phyloP scores from a whole-genome alignment of 192 early-diverging fungal genomes.

The Linnemannia zychae region DNA sequence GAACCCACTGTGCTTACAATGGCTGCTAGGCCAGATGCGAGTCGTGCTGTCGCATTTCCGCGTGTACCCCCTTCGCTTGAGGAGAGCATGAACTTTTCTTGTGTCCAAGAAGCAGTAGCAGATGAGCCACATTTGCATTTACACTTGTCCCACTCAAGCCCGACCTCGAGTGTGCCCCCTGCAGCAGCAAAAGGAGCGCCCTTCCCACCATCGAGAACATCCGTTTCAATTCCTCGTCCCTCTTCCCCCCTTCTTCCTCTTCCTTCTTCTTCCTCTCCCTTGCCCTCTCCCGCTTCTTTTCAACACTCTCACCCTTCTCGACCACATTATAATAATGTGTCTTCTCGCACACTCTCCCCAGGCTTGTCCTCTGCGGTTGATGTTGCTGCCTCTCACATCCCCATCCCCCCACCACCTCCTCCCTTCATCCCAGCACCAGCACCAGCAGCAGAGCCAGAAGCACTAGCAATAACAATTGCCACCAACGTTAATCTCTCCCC shows the following conservation, averaged over 20 bases:
- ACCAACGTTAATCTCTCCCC: too few relatives aligned
- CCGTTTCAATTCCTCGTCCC: neutral
- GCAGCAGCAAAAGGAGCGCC: neutral
- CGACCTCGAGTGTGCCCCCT: conserved; percentile 3
- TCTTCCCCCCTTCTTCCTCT: neutral
- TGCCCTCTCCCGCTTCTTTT: neutral
- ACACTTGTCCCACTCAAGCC: neutral
- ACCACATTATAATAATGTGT: conserved; percentile 7
- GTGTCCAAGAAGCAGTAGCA: neutral
- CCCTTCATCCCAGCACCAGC: neutral
- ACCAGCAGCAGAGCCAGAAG: neutral
- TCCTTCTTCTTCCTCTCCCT: neutral
- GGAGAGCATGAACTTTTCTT: neutral
- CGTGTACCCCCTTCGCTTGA: neutral
- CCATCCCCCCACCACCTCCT: neutral
- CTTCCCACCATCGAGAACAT: neutral
- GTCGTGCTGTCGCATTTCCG: neutral
- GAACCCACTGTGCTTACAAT: neutral
- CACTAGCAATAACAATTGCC: neutral
- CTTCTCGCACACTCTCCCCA: neutral
- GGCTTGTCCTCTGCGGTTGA: neutral
- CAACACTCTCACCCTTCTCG: neutral
- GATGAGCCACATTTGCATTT: conserved; percentile 12
- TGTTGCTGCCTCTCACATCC: neutral
- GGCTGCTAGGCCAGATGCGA: neutral